Percentiles rank a stretch among this genome's conserved stretches.
Evolutionary conservation across 371 early-diverging fungal species (phyloP).

Genomic region (Zopfochytrium polystomum): DNA sequence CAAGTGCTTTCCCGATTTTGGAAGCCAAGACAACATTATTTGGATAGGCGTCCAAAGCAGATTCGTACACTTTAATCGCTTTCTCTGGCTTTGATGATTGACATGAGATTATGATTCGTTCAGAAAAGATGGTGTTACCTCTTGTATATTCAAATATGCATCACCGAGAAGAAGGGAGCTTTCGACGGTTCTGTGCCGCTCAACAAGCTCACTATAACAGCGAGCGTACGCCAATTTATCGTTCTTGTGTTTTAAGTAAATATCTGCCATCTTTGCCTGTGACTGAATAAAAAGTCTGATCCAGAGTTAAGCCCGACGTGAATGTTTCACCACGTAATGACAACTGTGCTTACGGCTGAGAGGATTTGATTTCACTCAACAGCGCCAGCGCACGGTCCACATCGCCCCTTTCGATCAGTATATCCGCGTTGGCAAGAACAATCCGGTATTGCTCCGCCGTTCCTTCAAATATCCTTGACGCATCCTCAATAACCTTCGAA

Average conservation of each 20-base stretch:
- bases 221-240: slow-evolving; percentile 44
- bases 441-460: slow-evolving; percentile 37
- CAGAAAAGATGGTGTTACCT: no score
- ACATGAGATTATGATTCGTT: no score
- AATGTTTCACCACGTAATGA: not conserved
- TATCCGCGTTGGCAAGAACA: slow-evolving; percentile 38
- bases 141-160: slow-evolving; percentile 50
- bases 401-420: slow-evolving; percentile 32
- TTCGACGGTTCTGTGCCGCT: slow-evolving; percentile 39
- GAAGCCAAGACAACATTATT: slow-evolving; percentile 29
- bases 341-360: slow-evolving; percentile 22
- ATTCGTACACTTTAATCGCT: slow-evolving; percentile 48
- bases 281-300: slow-evolving; percentile 40
- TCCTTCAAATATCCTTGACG: slow-evolving; percentile 31
- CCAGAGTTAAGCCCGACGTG: not conserved
- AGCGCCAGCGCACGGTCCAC: slow-evolving; percentile 37
- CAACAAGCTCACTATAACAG: slow-evolving; percentile 47
- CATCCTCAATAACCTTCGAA: slow-evolving; percentile 39
- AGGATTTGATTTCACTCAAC: slow-evolving; percentile 27
- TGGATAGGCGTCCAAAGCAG: slow-evolving; percentile 39
- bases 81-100: no score
- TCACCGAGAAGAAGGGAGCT: slow-evolving; percentile 46
- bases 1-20: slow-evolving; percentile 45
- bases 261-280: slow-evolving; percentile 37
- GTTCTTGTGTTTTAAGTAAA: slow-evolving; percentile 44